Percentiles rank a stretch among this genome's conserved stretches.
These are phyloP conservation scores for Ulmus americana DNA, from an alignment of 331 rosid species.

Conservation along the genomic window DNA sequence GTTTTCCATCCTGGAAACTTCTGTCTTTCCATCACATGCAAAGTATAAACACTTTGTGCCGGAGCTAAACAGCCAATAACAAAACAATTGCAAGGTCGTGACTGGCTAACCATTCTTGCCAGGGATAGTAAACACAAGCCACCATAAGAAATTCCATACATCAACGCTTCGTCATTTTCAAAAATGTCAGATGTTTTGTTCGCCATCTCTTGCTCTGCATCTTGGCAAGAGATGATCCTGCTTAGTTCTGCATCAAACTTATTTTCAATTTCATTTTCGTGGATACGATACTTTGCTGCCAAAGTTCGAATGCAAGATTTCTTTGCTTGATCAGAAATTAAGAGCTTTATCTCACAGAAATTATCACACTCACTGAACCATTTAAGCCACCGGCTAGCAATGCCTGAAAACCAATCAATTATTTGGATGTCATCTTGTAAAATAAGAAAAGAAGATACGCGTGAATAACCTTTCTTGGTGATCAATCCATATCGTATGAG, in stretches of 20 bases:
- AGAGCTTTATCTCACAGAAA: constrained; percentile 53
- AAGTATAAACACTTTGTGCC: constrained; percentile 68
- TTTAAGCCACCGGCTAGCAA: constrained; percentile 69
- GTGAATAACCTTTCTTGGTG: constrained; percentile 51
- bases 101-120: constrained; percentile 65
- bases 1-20: constrained; percentile 90
- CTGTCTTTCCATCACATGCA: constrained; percentile 92
- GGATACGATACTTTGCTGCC: constrained; percentile 66
- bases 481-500: constrained; percentile 64
- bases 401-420: constrained; percentile 77
- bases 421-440: constrained; percentile 63
- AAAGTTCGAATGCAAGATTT: constrained; percentile 85
- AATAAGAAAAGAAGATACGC: constrained; percentile 48
- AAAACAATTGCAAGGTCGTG: constrained; percentile 79
- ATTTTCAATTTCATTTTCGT: constrained; percentile 62
- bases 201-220: constrained; percentile 44
- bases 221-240: constrained; percentile 50
- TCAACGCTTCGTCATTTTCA: constrained; percentile 64
- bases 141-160: constrained; percentile 66
- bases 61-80: constrained; percentile 59
- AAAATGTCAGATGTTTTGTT: constrained; percentile 33
- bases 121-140: constrained; percentile 72
- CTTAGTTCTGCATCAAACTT: constrained; percentile 61
- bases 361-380: constrained; percentile 64
- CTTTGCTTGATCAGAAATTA: constrained; percentile 51